phyloP scores from a whole-genome alignment of 805 yeast genomes.

The Metschnikowia similis region DNA sequence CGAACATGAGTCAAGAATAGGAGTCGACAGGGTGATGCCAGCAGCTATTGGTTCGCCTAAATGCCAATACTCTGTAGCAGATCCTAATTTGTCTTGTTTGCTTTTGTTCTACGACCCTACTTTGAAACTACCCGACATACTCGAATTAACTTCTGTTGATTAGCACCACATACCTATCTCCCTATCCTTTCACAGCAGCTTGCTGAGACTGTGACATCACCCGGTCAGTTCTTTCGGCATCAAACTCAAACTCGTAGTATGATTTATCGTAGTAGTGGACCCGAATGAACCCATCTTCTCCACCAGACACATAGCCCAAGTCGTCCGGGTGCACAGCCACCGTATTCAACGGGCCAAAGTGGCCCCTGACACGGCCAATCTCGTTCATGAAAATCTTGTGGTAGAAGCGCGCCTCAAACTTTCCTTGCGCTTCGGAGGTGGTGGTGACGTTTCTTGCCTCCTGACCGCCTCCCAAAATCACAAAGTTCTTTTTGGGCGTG shows the following conservation, averaged over 20 bases:
- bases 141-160: no score
- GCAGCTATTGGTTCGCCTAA: no score
- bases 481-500: constrained; percentile 88
- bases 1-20: no score
- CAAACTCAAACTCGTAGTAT: constrained; percentile 89
- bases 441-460: constrained; percentile 98
- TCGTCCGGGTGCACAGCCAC: constrained; percentile 95
- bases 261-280: constrained; percentile 89
- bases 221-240: constrained; percentile 70
- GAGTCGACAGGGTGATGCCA: no score
- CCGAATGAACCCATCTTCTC: constrained; percentile 97
- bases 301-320: constrained; percentile 90
- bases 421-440: constrained; percentile 90
- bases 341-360: constrained; percentile 96
- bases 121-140: no score
- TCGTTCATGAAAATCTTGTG: constrained; percentile 95
- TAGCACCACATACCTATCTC: neutral
- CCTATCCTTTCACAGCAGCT: neutral
- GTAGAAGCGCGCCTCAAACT: constrained; percentile 92
- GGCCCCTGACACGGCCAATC: constrained; percentile 96
- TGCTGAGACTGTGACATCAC: constrained; percentile 30
- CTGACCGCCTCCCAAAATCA: constrained; percentile 98
- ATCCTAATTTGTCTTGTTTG: no score
- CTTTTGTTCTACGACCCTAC: no score
- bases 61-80: no score